Conservation (phyloP, 164 flowering plant species). For the Sedum album region DNA sequence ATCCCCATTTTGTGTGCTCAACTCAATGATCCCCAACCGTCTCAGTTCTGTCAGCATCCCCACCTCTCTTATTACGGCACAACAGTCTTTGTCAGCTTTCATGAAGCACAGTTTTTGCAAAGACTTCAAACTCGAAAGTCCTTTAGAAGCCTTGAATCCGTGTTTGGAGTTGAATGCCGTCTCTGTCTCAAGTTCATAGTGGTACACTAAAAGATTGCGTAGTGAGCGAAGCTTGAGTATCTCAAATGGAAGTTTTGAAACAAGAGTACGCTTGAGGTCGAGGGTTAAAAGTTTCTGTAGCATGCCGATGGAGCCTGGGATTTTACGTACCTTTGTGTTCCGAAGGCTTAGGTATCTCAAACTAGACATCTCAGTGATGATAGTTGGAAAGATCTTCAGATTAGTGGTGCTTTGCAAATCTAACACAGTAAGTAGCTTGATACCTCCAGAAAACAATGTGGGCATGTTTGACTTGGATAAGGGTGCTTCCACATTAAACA, state of each 20-base stretch:
- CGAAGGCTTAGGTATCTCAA: conserved; percentile 13
- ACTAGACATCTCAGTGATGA: conserved; percentile 2
- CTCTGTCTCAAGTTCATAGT: not conserved
- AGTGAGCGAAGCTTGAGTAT: conserved; percentile 9
- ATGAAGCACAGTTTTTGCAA: conserved; percentile 13
- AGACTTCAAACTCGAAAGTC: not conserved
- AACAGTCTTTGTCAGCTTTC: not conserved
- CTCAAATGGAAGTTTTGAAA: conserved; percentile 6
- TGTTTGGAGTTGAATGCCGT: not conserved
- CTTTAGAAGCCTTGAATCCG: not conserved
- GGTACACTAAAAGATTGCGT: conserved; percentile 8
- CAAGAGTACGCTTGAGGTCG: conserved; percentile 12
- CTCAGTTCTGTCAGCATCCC: conserved; percentile 11
- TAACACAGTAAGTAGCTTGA: conserved; percentile 14
- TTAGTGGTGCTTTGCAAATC: conserved; percentile 12
- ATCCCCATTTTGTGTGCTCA: conserved; percentile 1
- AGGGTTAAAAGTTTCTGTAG: conserved; percentile 13
- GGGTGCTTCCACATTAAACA: not conserved
- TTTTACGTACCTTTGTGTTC: conserved; percentile 8
- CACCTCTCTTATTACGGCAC: conserved; percentile 6
- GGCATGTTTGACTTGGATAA: not conserved
- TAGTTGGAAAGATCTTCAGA: conserved; percentile 8
- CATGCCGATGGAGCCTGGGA: conserved; percentile 10
- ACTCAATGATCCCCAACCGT: conserved; percentile 10
- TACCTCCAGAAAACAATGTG: not conserved